Base-by-base conservation (phyloP, 176 grass and related monocot species). In the Aegilops sharonensis region DNA sequence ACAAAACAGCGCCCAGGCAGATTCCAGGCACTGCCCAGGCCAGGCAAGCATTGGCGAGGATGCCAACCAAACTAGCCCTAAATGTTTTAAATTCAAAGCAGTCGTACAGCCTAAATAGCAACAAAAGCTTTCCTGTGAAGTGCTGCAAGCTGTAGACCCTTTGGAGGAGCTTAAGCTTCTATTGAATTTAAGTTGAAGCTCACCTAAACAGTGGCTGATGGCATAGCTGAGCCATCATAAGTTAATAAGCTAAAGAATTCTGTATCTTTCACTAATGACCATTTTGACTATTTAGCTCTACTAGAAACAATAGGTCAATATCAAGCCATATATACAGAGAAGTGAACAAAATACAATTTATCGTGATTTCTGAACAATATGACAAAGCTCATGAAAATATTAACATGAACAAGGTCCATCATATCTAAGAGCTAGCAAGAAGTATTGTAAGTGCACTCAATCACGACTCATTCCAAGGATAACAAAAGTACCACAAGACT, bases 321-420 rank as follows among this genome's bases (percentile, higher is more conserved):
- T 78, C 31, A 86, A 90, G 42, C 31, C 14, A 86, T 64, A 72
- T 57, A 43, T 36, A 90, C 15, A 42, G 4, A 23, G 48, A 72
- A 83, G 25, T 1, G 31, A 90, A 82, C n/a, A 81, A 85, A 66
- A 76, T 18, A n/a, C 21, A 66, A 81, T 25, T 39, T 72, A 78
- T 40, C 40, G 2, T 78, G 42, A 14, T 52, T 17, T 36, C 57
- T 20, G 25, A 64, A 42, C 37, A 29, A 80, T 43, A 80, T 48
- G 21, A 63, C n/a, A 10, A 3, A 85, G 60, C 23, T 82, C 56
- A 64, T 34, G 12, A 72, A 78, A 54, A 83, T 72, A 72, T 64
- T 78, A 72, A 11, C 52, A 78, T 42, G 60, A 52, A 36, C 11
- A 54, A 12, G 25, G 21, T 25, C 21, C 59, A 50, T 48, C 42